Conservation (phyloP, 345 rosid genomes). For the Aethionema arabicum region DNA sequence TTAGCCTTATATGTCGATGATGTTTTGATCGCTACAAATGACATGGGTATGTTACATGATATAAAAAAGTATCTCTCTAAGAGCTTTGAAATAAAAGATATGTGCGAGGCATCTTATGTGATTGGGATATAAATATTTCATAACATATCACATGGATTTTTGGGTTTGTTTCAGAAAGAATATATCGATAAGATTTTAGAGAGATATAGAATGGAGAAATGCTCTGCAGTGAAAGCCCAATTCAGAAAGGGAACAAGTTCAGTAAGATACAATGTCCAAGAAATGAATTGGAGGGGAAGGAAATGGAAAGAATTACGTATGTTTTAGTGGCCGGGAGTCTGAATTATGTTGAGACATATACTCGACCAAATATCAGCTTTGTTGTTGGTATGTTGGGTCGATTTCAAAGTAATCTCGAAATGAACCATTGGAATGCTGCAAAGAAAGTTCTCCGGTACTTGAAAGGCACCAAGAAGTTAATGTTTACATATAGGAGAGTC, state of each 20-base stretch:
- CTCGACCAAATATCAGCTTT: background rate
- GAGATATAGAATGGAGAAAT: no score
- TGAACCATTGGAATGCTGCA: no score
- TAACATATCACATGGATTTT: background rate
- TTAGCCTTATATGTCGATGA: no score
- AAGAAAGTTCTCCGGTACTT: no score
- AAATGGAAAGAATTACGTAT: conserved; percentile 1
- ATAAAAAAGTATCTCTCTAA: background rate
- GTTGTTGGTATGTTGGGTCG: no score
- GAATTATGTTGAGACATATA: no score
- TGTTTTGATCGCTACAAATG: background rate
- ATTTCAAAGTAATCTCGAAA: no score
- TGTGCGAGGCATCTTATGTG: background rate
- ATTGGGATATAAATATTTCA: conserved; percentile 6
- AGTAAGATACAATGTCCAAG: conserved; percentile 7
- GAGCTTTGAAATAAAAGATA: background rate
- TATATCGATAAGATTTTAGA: no score
- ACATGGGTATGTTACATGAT: no score
- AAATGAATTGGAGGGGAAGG: conserved; percentile 1
- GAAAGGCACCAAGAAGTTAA: no score
- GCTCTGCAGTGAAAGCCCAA: background rate
- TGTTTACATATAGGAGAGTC: conserved; percentile 7
- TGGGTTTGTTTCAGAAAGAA: conserved; percentile 13
- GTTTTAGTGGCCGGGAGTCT: background rate
- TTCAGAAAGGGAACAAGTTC: conserved; percentile 10